A percentile compares a stretch with the other conserved stretches of the same genome.
Evolutionary conservation across 805 yeast species (phyloP).

Genomic region (Yarrowia alimentaria): DNA sequence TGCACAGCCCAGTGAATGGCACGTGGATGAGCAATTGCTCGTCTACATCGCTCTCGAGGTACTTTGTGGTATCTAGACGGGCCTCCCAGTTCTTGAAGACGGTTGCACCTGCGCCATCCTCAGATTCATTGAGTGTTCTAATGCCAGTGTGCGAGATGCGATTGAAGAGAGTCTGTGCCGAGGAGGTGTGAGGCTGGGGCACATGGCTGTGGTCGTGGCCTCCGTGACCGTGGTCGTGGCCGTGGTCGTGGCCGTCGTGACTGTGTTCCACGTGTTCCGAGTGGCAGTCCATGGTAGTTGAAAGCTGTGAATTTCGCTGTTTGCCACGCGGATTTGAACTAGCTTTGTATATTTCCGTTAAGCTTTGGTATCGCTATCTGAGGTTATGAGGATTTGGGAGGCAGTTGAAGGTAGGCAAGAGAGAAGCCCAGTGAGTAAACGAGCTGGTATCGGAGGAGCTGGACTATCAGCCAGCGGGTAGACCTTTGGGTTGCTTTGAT

Average conservation of each 20-base stretch:
- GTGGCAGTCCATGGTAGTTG: constrained; percentile 8
- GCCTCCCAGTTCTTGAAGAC: constrained; percentile 55
- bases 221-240: constrained; percentile 45
- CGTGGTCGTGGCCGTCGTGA: constrained; percentile 23
- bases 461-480: too few species aligned
- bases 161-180: constrained; percentile 55
- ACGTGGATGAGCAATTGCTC: constrained; percentile 72
- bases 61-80: constrained; percentile 48
- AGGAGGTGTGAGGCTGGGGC: constrained; percentile 66
- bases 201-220: constrained; percentile 49
- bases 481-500: too few species aligned
- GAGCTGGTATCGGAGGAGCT: too few species aligned
- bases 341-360: constrained; percentile 8
- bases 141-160: constrained; percentile 61
- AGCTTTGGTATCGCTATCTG: constrained; percentile 23
- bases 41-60: constrained; percentile 71
- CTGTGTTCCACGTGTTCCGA: constrained; percentile 22
- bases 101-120: constrained; percentile 48
- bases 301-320: neutral
- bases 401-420: too few species aligned
- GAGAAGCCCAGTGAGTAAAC: too few species aligned
- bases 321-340: constrained; percentile 7
- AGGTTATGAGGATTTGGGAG: constrained; percentile 4
- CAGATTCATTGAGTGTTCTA: constrained; percentile 60
- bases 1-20: constrained; percentile 77